phyloP scores from a whole-genome alignment of 1,284 basidiomycete species.

The Ustilago hordei region DNA sequence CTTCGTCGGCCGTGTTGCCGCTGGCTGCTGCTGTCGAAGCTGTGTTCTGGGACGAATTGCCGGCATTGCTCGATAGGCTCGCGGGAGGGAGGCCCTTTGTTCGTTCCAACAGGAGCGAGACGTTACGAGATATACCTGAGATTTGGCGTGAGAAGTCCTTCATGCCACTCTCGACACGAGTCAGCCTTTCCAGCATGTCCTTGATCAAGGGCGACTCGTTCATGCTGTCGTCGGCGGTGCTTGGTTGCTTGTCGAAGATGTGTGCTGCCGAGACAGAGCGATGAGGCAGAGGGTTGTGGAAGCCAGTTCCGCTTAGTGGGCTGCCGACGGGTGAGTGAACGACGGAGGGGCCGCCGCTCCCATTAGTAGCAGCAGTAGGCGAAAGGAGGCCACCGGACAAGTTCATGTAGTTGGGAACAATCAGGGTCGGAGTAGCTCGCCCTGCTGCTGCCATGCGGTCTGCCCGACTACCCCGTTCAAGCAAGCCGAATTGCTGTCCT shows the following conservation, averaged over 20 bases:
- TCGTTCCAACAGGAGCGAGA: slow-evolving; percentile 80
- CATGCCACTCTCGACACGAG: slow-evolving; percentile 78
- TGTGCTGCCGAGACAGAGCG: slow-evolving; percentile 39
- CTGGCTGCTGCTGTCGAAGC: slow-evolving; percentile 2
- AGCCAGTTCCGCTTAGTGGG: slow-evolving; percentile 28
- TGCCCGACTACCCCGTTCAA: slow-evolving; percentile 10
- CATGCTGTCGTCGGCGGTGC: slow-evolving; percentile 20
- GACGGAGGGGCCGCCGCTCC: slow-evolving; percentile 22
- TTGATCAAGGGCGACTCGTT: slow-evolving; percentile 73
- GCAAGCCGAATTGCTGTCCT: slow-evolving; percentile 9
- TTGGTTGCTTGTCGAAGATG: slow-evolving; percentile 24
- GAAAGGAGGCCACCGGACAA: slow-evolving; percentile 50
- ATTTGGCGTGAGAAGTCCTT: slow-evolving; percentile 81
- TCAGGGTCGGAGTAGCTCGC: slow-evolving; percentile 33
- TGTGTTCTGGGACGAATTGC: slow-evolving; percentile 6
- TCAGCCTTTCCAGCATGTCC: slow-evolving; percentile 80
- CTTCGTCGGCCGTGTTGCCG: slow-evolving; percentile 41
- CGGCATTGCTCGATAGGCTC: slow-evolving; percentile 36
- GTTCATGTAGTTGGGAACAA: slow-evolving; percentile 41
- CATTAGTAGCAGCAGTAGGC: slow-evolving; percentile 50
- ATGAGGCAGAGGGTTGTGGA: slow-evolving; percentile 18
- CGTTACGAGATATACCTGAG: slow-evolving; percentile 79
- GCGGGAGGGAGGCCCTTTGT: slow-evolving; percentile 41
- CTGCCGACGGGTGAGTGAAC: slow-evolving; percentile 39
- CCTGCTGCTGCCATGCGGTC: slow-evolving; percentile 15